Evolutionary conservation across 768 basidiomycete genomes (phyloP), one percentile per base, ranked within the genome.

Genomic region (Tremella yokohamensis): DNA sequence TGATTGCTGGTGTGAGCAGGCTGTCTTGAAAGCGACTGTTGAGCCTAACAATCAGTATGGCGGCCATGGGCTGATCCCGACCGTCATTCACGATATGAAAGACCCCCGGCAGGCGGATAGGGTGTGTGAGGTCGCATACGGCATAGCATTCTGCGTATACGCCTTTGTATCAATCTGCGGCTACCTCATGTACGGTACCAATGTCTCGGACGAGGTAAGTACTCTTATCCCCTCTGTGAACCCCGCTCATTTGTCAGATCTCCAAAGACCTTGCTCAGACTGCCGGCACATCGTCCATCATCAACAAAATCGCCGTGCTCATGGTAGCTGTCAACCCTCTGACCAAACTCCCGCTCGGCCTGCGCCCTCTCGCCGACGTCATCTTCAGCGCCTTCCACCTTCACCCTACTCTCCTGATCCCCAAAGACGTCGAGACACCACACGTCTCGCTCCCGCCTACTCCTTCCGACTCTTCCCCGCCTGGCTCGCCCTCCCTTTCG

Each of bases 101-200:
- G 54, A 76, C 51, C 73, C 72, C 24, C 54, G 61, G 47, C 61
- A 70, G 40, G 73, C 71, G 29, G 68, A 68, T 49, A 58, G 63
- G 38, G 66, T 68, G 15, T 64, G 66, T 16, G 66, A 69, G 45
- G 37, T 61, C 3, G 66, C 68, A 16, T 74, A 76, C 62, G 64
- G 50, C 11, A 69, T 74, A 37, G 68, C 69, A 3, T 67, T 76
- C 56, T 57, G 55, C 11, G 63, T 74, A 3, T 73, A 71, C 48
- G 52, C 61, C 8, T 11, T 65, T 12, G 70, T 76, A 8, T 65
- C 68, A 2, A 58, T 66, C 8, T 62, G 61, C 38, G 75, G 75
- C 18, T 74, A 74, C 58, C 44, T 74, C 15, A 76, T 76, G 75
- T 76, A 70, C 52, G 75, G 75, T 13, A 52, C 67, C 18, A 50